A percentile compares a stretch with the other conserved stretches of the same genome.
Conservation (phyloP, 2,329 filamentous ascomycete species). For the Elsinoe perseae region DNA sequence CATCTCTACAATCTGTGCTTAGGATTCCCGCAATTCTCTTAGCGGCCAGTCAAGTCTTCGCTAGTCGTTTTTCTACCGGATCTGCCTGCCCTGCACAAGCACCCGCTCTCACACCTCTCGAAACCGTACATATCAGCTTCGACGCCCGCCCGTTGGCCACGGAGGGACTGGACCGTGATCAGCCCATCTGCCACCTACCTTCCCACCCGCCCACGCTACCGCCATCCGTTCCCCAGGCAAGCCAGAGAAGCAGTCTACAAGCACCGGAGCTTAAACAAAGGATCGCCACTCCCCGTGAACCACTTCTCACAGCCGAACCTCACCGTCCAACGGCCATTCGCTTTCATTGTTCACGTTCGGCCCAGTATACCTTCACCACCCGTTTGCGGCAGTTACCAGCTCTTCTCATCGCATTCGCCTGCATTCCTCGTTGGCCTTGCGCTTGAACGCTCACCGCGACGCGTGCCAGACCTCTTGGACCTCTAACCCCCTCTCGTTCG, state of each 20-base stretch:
- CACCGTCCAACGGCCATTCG: constrained; percentile 18
- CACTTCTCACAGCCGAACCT: constrained; percentile 18
- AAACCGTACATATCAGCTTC: constrained; percentile 36
- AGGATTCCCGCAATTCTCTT: constrained; percentile 14
- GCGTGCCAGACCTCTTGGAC: neutral
- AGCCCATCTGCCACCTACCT: constrained; percentile 31
- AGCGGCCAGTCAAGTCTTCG: constrained; percentile 16
- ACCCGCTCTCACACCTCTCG: neutral
- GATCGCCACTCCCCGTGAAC: constrained; percentile 39
- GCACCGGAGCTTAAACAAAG: constrained; percentile 44
- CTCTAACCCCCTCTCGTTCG: neutral
- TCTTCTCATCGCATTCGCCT: neutral
- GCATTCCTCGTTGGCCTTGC: constrained; percentile 15
- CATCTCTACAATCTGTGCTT: neutral
- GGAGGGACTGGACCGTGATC: constrained; percentile 37
- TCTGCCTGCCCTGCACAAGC: constrained; percentile 14
- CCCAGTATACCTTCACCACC: constrained; percentile 12
- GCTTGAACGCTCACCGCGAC: constrained; percentile 13
- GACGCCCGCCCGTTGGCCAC: constrained; percentile 24
- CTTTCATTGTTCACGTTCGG: constrained; percentile 16
- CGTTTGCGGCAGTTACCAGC: constrained; percentile 1
- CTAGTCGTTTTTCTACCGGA: constrained; percentile 17
- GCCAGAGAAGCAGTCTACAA: constrained; percentile 26
- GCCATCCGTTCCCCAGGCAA: constrained; percentile 35
- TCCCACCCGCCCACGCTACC: constrained; percentile 18